These are phyloP conservation scores for Leptographium wingfieldii DNA, from an alignment of 2,329 filamentous ascomycete species.

Conservation along the genomic window DNA sequence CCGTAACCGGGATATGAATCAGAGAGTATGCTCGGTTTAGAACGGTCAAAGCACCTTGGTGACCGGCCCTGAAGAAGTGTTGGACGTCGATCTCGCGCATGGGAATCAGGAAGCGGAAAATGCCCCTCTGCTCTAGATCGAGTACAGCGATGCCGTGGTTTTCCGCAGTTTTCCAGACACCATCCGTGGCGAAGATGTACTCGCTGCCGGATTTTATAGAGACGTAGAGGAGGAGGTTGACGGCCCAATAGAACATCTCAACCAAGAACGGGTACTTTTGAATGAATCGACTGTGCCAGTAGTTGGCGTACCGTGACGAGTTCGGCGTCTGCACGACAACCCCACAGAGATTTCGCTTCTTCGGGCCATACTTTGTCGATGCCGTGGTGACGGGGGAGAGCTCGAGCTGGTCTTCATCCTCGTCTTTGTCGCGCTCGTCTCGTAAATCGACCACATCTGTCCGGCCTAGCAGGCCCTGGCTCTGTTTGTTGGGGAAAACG, in stretches of 20 bases:
- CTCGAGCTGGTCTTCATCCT: not conserved
- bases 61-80: not conserved
- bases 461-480: not conserved
- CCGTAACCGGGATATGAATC: slow-evolving; percentile 37
- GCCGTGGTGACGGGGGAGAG: not conserved
- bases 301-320: slow-evolving; percentile 41
- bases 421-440: not conserved
- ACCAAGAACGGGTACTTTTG: slow-evolving; percentile 56
- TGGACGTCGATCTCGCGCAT: slow-evolving; percentile 1
- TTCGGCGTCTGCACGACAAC: slow-evolving; percentile 33
- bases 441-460: not conserved
- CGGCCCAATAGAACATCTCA: slow-evolving; percentile 63
- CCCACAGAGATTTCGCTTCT: slow-evolving; percentile 13
- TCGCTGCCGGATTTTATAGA: slow-evolving; percentile 36
- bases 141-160: slow-evolving; percentile 29
- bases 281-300: slow-evolving; percentile 46
- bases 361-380: not conserved
- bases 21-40: slow-evolving; percentile 36
- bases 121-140: slow-evolving; percentile 21
- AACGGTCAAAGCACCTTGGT: slow-evolving; percentile 22
- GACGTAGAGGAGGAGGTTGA: slow-evolving; percentile 50
- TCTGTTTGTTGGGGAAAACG: not conserved
- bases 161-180: slow-evolving; percentile 34
- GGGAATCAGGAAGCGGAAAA: not conserved
- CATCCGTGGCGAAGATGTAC: slow-evolving; percentile 18